Evolutionary conservation across 2,329 filamentous ascomycete species (phyloP), one percentile per base, ranked within the genome.

Genomic region (Juglanconis sp.): DNA sequence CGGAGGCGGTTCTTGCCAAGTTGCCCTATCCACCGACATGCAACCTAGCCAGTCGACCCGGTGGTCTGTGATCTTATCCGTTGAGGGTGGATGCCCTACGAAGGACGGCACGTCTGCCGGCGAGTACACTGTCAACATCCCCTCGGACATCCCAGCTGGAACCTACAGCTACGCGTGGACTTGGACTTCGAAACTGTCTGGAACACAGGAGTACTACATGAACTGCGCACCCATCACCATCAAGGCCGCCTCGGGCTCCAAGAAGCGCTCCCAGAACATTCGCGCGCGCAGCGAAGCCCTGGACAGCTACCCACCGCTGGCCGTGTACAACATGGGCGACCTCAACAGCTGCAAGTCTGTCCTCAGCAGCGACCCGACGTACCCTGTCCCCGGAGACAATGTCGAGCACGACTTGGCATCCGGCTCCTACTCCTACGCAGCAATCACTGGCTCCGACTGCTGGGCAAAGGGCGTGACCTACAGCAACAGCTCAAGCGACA

Each of bases 151-250:
- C 50, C 85, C 87, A 4, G 77, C 87, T 1, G 95, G 94, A 3
- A 83, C 92, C 40, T 93, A 90, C 38, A 90, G 87, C 0, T 80
- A 98, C 4, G 91, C 91, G 0, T 98, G 92, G 92, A 92, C 92
- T 1, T 98, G 95, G 95, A 63, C 59, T 36, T 63, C 61, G 30
- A 98, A 98, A 79, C 89, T 89, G 61, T 70, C 96, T 8, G 95
- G 95, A 3, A 96, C 96, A 77, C 88, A 93, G 1, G 95, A 98
- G 72, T 92, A 96, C 82, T 97, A 98, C 81, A 96, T 96, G 92
- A 96, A 96, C 82, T 99, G 94, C 68, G 91, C 89, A 0, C 87
- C 91, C 0, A 74, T 96, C 54, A 82, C 80, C 0, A 80, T 98
- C 38, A 84, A 42, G 72, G 73, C 52, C 67, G 70, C 59, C 67